Percentiles rank a stretch among this genome's conserved stretches.
Evolutionary conservation across 2,329 filamentous ascomycete genomes (phyloP).

Genomic region (Aspergillus carbonarius): DNA sequence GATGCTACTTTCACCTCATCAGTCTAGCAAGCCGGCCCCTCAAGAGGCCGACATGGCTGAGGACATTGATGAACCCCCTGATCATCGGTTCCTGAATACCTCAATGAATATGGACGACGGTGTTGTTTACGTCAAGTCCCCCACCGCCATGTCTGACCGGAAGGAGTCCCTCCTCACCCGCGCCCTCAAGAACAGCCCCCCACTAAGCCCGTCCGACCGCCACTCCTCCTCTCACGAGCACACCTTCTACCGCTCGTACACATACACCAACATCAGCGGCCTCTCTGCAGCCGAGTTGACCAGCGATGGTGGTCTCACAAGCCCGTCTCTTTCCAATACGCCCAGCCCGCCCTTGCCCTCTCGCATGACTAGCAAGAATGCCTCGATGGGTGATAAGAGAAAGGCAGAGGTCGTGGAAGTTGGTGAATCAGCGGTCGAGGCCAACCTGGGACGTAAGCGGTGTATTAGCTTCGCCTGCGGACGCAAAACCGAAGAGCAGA

Average conservation of each 20-base stretch:
- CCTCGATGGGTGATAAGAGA: conserved; percentile 14
- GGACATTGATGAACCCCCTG: conserved; percentile 87
- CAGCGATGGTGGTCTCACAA: conserved; percentile 90
- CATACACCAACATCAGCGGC: conserved; percentile 73
- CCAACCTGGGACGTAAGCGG: conserved; percentile 71
- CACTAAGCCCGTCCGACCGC: conserved; percentile 43
- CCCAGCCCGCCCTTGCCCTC: conserved; percentile 77
- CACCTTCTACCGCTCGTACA: conserved; percentile 58
- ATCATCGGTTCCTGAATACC: conserved; percentile 44
- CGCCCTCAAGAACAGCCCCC: conserved; percentile 69
- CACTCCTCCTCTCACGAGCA: conserved; percentile 42
- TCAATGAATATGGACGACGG: conserved; percentile 31
- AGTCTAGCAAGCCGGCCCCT: conserved; percentile 36
- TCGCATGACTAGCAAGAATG: conserved; percentile 31
- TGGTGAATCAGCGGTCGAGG: conserved; percentile 59
- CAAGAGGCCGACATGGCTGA: conserved; percentile 65
- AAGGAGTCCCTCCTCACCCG: conserved; percentile 84
- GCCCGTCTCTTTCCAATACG: conserved; percentile 80
- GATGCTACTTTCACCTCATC: conserved; percentile 46
- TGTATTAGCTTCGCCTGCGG: conserved; percentile 92
- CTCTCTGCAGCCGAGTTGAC: conserved; percentile 87
- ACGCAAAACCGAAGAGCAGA: conserved; percentile 56
- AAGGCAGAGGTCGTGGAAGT: conserved; percentile 36
- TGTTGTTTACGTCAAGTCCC: conserved; percentile 49
- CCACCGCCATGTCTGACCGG: conserved; percentile 51